These are phyloP conservation scores for Xylariaceae sp. DNA, from an alignment of 2,329 filamentous ascomycete genomes.

Conservation along the genomic window DNA sequence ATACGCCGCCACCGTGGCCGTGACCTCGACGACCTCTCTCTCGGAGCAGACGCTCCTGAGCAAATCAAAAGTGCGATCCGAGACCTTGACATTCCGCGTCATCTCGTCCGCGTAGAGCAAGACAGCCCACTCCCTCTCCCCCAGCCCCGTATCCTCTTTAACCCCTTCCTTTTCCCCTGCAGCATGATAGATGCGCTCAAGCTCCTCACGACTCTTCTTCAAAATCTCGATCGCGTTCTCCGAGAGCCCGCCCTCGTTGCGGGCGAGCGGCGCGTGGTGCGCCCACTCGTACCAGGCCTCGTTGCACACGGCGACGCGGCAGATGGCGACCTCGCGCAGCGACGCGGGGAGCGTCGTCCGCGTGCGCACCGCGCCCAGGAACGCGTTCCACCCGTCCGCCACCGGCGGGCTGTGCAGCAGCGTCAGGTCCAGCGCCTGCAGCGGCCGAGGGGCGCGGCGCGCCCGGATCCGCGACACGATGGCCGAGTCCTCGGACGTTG, in stretches of 20 bases:
- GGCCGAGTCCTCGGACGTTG: conserved; percentile 42
- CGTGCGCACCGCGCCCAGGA: conserved; percentile 59
- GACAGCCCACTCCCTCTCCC: conserved; percentile 60
- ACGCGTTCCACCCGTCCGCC: conserved; percentile 70
- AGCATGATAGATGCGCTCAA: neutral
- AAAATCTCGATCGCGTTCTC: conserved; percentile 40
- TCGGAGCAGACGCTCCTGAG: conserved; percentile 60
- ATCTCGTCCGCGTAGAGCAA: conserved; percentile 76
- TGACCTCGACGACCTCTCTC: conserved; percentile 74
- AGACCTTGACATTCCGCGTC: conserved; percentile 67
- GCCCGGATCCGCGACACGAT: conserved; percentile 60
- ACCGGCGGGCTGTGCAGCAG: conserved; percentile 69
- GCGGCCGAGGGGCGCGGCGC: conserved; percentile 61
- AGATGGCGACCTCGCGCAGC: conserved; percentile 73
- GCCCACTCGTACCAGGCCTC: conserved; percentile 81
- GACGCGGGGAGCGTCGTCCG: conserved; percentile 45
- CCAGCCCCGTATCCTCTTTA: conserved; percentile 36
- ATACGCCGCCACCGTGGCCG: conserved; percentile 71
- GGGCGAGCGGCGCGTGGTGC: conserved; percentile 66
- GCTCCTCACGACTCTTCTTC: conserved; percentile 27
- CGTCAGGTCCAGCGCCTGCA: conserved; percentile 70
- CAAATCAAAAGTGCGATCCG: conserved; percentile 60
- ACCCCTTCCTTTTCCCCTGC: conserved; percentile 17
- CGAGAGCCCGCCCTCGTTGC: conserved; percentile 52
- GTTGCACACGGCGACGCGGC: conserved; percentile 74